A percentile compares a stretch with the other conserved stretches of the same genome.
phyloP scores from a whole-genome alignment of 148 eudicot genomes.

The Euryodendron excelsum region DNA sequence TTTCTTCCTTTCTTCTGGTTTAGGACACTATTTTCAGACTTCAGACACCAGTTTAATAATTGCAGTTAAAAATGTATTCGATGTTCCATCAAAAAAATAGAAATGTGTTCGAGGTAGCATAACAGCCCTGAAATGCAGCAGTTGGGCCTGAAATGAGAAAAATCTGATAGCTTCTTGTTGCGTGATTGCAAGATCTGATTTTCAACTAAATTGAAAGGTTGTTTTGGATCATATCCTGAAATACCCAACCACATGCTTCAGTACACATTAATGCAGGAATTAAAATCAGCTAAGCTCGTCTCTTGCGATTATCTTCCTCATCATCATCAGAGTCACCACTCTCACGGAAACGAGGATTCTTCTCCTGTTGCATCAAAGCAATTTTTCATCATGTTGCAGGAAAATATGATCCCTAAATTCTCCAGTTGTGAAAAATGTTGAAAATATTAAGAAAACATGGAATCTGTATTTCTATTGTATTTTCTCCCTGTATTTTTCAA shows the following conservation, averaged over 20 bases:
- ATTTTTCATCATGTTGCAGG: background rate
- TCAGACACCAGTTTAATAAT: no score
- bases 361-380: slow-evolving; percentile 58
- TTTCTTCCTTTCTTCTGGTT: no score
- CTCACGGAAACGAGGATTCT: slow-evolving; percentile 92
- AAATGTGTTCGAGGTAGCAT: no score
- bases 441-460: background rate
- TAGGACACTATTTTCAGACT: no score
- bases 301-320: slow-evolving; percentile 72
- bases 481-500: background rate
- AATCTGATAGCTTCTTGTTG: background rate
- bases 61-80: no score
- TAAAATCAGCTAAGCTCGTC: slow-evolving; percentile 30
- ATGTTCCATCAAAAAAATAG: no score
- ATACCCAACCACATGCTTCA: background rate
- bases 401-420: background rate
- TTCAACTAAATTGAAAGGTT: background rate
- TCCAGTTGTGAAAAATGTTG: background rate
- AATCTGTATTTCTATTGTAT: background rate
- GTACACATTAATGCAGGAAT: background rate
- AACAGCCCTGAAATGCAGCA: background rate
- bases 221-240: background rate
- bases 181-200: background rate
- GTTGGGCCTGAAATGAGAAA: background rate
- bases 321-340: slow-evolving; percentile 94